Percentiles rank a stretch among this genome's conserved stretches.
Conservation (phyloP, 164 flowering plant genomes). For the Sedum album region DNA sequence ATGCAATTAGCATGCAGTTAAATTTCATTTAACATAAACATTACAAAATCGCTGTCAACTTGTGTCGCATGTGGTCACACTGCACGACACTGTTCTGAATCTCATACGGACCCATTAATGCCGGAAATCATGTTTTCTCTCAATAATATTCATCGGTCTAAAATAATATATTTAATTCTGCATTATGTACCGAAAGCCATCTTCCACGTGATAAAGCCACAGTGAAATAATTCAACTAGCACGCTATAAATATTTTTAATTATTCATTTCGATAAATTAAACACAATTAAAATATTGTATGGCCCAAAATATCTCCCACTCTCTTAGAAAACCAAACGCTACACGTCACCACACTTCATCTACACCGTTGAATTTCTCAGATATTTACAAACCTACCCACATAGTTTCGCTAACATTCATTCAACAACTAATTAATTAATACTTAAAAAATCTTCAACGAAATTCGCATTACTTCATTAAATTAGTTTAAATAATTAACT, state of each 20-base stretch:
- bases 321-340: neutral
- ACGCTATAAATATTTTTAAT: neutral
- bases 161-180: neutral
- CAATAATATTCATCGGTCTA: neutral
- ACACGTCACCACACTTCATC: neutral
- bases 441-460: neutral
- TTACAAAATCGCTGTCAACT: constrained; percentile 13
- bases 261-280: neutral
- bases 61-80: constrained; percentile 8
- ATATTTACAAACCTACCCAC: no score
- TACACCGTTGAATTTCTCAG: neutral
- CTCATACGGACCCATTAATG: neutral
- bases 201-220: neutral
- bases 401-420: no score
- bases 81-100: neutral
- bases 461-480: neutral
- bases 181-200: neutral
- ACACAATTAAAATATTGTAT: neutral
- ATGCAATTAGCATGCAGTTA: neutral
- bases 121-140: neutral
- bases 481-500: neutral
- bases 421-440: neutral
- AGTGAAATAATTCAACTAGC: neutral
- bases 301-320: neutral
- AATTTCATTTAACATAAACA: neutral